Base-by-base conservation (phyloP, 2,329 filamentous ascomycete genomes). In the Xylaria sp. region DNA sequence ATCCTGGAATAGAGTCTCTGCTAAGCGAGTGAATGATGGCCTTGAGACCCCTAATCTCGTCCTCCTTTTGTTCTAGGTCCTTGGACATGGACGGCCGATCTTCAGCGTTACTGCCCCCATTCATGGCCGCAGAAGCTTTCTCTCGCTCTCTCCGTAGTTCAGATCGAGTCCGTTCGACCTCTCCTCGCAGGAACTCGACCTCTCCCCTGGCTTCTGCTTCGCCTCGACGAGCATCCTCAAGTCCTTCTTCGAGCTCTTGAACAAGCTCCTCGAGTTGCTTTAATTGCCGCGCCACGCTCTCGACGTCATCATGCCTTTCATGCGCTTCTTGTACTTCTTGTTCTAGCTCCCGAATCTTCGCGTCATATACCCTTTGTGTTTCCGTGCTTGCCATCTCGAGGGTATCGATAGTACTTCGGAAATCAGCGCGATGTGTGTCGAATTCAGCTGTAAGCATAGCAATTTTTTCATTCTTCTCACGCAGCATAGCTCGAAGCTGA, bases 381-480 rank as follows among this genome's bases (percentile, higher is more conserved):
- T 99, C 96, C 0, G 94, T 92, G 78, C 94, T 97, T 2, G 96
- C 97, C 83, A 98, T 89, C 80, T 99, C 96, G 60, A 99, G 85
- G 0, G 95, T 97, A 81, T 99, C 96, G 70, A 99, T 96, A 20
- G 96, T 99, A 80, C 93, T 97, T 74, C 96, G 87, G 82, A 99
- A 99, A 80, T 99, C 96, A 20, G 96, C 95, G 68, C 96, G 89
- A 79, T 99, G 95, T 10, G 92, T 90, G 78, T 99, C 96, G 76
- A 99, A 99, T 78, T 99, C 96, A 9, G 93, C 89, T 0, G 94
- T 98, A 74, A 99, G 87, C 85, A 95, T 91, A 32, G 92, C 90
- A 73, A 99, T 98, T 84, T 94, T 97, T 68, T 99, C 96, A 76
- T 98, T 98, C 86, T 97, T 98, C 82, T 99, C 96, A 28, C 93